Conservation (phyloP, 2,329 filamentous ascomycete species). For the Aphanocladium album region DNA sequence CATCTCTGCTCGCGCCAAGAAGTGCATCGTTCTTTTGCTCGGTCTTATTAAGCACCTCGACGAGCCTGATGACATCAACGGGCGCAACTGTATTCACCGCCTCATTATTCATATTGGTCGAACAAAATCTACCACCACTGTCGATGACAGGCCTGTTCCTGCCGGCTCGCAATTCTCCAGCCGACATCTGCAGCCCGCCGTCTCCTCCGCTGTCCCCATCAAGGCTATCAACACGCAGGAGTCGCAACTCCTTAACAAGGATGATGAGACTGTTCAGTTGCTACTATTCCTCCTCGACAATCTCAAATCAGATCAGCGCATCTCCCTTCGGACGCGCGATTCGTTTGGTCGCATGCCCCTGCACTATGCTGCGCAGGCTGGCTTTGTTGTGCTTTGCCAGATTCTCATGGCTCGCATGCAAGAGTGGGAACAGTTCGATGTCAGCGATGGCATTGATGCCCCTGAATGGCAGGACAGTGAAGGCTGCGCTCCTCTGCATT, state of each 20-base stretch:
- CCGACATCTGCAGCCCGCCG: constrained; percentile 75
- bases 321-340: constrained; percentile 65
- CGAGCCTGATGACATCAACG: constrained; percentile 88
- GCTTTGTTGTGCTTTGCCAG: constrained; percentile 85
- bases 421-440: constrained; percentile 80
- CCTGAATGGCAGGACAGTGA: constrained; percentile 88
- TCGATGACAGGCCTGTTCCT: constrained; percentile 46
- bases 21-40: constrained; percentile 68
- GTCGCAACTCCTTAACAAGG: constrained; percentile 56
- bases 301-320: constrained; percentile 62
- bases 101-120: constrained; percentile 89
- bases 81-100: constrained; percentile 87
- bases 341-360: constrained; percentile 77
- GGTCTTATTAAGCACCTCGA: constrained; percentile 65
- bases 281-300: constrained; percentile 59
- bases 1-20: constrained; percentile 63
- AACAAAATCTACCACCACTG: constrained; percentile 48
- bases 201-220: constrained; percentile 58
- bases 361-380: constrained; percentile 93
- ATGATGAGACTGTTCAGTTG: constrained; percentile 72
- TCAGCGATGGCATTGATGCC: constrained; percentile 80
- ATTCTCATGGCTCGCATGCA: constrained; percentile 85
- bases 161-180: constrained; percentile 52
- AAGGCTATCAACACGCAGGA: constrained; percentile 62
- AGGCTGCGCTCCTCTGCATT: constrained; percentile 83